Percentiles rank a stretch among this genome's conserved stretches.
These are phyloP conservation scores for Massospora cicadina DNA, from an alignment of 371 early-diverging fungal species.

Conservation along the genomic window DNA sequence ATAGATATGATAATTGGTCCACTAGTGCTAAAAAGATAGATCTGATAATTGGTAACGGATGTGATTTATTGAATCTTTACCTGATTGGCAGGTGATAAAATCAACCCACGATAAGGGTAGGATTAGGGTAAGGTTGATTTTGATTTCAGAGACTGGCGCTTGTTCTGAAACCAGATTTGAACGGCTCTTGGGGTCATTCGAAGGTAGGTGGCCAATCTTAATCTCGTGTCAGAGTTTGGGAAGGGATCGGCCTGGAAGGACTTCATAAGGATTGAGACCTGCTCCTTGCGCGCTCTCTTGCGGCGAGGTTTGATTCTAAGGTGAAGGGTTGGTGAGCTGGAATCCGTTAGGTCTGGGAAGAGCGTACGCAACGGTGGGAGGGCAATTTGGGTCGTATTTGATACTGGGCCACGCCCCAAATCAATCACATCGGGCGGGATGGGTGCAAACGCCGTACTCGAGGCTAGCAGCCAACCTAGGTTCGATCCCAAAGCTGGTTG, in stretches of 20 bases:
- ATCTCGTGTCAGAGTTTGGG: slow-evolving; percentile 55
- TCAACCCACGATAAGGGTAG: too few species aligned
- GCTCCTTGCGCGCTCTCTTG: slow-evolving; percentile 31
- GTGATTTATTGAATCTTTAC: too few species aligned
- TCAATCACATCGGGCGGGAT: not conserved
- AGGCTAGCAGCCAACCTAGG: too few species aligned
- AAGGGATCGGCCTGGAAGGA: slow-evolving; percentile 37
- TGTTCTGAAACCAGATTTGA: slow-evolving; percentile 93
- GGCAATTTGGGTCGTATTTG: not conserved
- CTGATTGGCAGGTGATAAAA: too few species aligned
- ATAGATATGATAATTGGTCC: too few species aligned
- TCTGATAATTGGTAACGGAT: too few species aligned
- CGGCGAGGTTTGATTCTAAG: slow-evolving; percentile 21
- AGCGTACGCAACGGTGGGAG: not conserved
- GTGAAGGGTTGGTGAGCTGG: not conserved
- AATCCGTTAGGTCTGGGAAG: not conserved
- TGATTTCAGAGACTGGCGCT: slow-evolving; percentile 25
- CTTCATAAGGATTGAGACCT: slow-evolving; percentile 28
- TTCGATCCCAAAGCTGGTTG: too few species aligned
- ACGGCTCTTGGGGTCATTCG: slow-evolving; percentile 77
- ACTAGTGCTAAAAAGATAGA: too few species aligned
- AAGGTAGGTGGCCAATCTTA: slow-evolving; percentile 60
- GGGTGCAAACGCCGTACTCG: not conserved
- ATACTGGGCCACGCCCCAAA: not conserved
- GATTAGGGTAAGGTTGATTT: not conserved